Evolutionary conservation across 352 stramenopile genomes (phyloP), one percentile per base, ranked within the genome.

Genomic region (Halophytophthora polymorphica): DNA sequence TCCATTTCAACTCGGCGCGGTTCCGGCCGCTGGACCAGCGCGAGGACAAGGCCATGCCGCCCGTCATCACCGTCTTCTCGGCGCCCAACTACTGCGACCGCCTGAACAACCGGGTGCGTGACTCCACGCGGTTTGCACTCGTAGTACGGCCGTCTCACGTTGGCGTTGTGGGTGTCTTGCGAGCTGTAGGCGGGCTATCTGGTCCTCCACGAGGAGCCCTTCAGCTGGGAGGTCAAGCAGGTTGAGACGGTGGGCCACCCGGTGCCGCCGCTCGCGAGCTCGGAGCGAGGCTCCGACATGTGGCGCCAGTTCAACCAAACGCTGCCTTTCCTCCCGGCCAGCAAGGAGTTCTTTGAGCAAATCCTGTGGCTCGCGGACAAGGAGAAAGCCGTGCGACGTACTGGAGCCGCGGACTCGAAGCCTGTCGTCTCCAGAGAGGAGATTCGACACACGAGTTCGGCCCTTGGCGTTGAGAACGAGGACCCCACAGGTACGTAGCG

Each of bases 81-180:
- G 95, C 95, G 5, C 90, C 93, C 1, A 98, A 98, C 55, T 98
- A 98, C 64, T 98, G 93, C 51, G 93, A 98, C 64, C 72, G 63
- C 12, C 82, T 89, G 29, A 54, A 59, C 8, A 92, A 93, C 38
- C 70, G 72, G 72, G 83, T 90, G 46, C 41, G 61, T 19, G 39
- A 28, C 29, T 1, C 38, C 0, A 23, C 18, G 17, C 12, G 0
- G 12, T 40, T 22, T 6, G 10, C 17, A 14, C 17, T 36, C 28
- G 45, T 8, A 31, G 4, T 8, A 31, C 25, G 4, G n/a, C 37
- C 22, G n/a, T 22, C n/a, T 40, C 31, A n/a, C 22, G 6, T 19
- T 21, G 21, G 19, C 35, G 35, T 8, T 29, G 38, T 14, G 19
- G 25, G 42, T 37, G 40, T 43, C 45, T 41, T 15, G 19, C 40